phyloP scores from a whole-genome alignment of 2,329 filamentous ascomycete species.

The Colletotrichum acutatum region DNA sequence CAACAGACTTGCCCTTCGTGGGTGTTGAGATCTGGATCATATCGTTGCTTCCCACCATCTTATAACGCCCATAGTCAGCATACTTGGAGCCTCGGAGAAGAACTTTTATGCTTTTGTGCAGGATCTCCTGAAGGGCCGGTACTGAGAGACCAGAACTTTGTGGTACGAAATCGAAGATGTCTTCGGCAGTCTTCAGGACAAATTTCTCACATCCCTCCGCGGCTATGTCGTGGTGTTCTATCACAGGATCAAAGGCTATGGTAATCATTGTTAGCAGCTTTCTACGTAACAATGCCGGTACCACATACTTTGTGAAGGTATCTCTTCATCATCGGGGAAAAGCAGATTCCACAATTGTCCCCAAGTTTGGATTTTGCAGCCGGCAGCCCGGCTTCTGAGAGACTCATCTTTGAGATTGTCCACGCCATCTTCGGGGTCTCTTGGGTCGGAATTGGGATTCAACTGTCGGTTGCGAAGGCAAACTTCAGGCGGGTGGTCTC shows the following conservation, averaged over 20 bases:
- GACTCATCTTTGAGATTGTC: neutral
- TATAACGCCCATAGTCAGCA: no score
- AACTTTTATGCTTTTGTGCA: no score
- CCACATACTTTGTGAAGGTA: neutral
- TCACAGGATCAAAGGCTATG: neutral
- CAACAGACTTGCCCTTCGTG: no score
- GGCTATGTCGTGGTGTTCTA: conserved; percentile 5
- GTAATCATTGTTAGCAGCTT: neutral
- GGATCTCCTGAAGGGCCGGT: no score
- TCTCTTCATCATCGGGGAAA: neutral
- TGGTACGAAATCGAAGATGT: no score
- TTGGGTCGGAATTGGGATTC: neutral
- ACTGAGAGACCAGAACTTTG: no score
- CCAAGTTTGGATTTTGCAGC: neutral
- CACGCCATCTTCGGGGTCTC: conserved; percentile 1
- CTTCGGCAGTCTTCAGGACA: neutral
- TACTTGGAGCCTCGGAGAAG: no score
- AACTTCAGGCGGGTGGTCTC: neutral
- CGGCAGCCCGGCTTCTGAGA: neutral
- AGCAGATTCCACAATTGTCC: neutral
- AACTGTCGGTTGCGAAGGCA: neutral
- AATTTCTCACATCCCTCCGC: neutral
- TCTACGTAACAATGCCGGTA: neutral
- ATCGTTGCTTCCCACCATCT: no score
- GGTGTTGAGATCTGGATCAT: no score